Conservation (phyloP, 352 stramenopile genomes). For the Globisporangium paddicum region DNA sequence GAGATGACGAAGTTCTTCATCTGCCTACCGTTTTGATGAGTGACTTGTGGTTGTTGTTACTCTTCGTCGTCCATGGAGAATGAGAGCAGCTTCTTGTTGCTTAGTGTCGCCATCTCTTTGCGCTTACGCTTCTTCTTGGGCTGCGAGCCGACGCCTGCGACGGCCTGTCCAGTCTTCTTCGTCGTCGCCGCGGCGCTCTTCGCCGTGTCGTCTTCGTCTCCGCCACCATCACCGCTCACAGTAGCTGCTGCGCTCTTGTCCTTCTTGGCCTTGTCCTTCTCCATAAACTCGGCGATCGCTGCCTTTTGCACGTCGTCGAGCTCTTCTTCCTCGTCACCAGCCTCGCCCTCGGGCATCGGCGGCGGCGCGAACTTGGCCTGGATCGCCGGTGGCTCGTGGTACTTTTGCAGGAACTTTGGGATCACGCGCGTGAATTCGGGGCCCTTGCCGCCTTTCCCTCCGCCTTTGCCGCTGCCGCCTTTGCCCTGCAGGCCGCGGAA, state of each 20-base stretch:
- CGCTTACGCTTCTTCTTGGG: slow-evolving; percentile 58
- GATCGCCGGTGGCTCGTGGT: slow-evolving; percentile 53
- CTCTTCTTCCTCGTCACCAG: slow-evolving; percentile 52
- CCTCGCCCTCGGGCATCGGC: slow-evolving; percentile 27
- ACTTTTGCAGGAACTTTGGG: slow-evolving; percentile 82
- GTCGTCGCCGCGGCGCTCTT: slow-evolving; percentile 6
- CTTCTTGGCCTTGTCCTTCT: slow-evolving; percentile 41
- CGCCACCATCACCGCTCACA: slow-evolving; percentile 18
- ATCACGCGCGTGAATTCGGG: slow-evolving; percentile 81
- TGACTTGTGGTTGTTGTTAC: background rate
- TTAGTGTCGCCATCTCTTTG: slow-evolving; percentile 40
- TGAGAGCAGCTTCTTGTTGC: slow-evolving; percentile 74
- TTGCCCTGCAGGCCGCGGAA: slow-evolving; percentile 43
- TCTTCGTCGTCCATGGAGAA: slow-evolving; percentile 82
- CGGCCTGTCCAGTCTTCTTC: slow-evolving; percentile 31
- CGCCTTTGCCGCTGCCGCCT: slow-evolving; percentile 21
- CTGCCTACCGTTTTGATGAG: background rate
- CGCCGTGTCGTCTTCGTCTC: slow-evolving; percentile 11
- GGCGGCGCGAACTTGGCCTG: slow-evolving; percentile 64
- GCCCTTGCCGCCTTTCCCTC: slow-evolving; percentile 25
- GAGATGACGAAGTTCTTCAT: background rate
- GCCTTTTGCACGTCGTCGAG: slow-evolving; percentile 81
- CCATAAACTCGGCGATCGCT: slow-evolving; percentile 68
- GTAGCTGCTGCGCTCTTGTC: slow-evolving; percentile 17
- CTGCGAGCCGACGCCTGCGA: slow-evolving; percentile 19